Conservation (phyloP, 768 basidiomycete species). For the Boletus eberwhitei region DNA sequence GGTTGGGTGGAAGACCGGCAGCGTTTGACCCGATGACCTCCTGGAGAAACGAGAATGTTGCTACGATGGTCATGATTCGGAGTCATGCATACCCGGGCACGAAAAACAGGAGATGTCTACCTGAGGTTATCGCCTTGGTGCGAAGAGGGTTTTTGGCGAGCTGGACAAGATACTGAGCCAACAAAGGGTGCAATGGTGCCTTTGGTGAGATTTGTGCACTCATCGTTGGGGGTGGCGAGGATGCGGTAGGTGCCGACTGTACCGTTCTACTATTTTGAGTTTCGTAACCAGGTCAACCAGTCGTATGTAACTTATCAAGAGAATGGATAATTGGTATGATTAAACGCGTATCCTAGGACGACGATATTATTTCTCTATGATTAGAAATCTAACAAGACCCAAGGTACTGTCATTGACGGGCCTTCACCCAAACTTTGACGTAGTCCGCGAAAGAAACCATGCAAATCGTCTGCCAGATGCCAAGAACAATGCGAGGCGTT, state of each 20-base stretch:
- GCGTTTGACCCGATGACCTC: slow-evolving; percentile 76
- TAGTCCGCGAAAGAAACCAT: slow-evolving; percentile 99
- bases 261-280: no score
- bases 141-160: slow-evolving; percentile 68
- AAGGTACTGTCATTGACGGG: slow-evolving; percentile 21
- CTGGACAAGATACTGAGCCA: slow-evolving; percentile 67
- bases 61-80: slow-evolving; percentile 25
- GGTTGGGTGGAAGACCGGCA: slow-evolving; percentile 55
- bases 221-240: slow-evolving; percentile 32
- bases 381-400: slow-evolving; percentile 2
- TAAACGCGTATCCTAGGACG: slow-evolving; percentile 12
- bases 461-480: slow-evolving; percentile 97
- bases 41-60: slow-evolving; percentile 62
- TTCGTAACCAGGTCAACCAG: not conserved
- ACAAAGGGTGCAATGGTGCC: slow-evolving; percentile 41
- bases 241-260: not conserved
- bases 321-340: slow-evolving; percentile 6
- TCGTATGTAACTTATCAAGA: not conserved
- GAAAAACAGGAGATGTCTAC: slow-evolving; percentile 32
- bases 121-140: slow-evolving; percentile 78
- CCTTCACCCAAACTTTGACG: slow-evolving; percentile 82
- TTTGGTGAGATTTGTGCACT: slow-evolving; percentile 27
- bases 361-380: slow-evolving; percentile 26
- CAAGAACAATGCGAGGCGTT: slow-evolving; percentile 92
- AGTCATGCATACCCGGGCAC: not conserved